phyloP scores from a whole-genome alignment of 83 land plant species.

The Larix sibirica region DNA sequence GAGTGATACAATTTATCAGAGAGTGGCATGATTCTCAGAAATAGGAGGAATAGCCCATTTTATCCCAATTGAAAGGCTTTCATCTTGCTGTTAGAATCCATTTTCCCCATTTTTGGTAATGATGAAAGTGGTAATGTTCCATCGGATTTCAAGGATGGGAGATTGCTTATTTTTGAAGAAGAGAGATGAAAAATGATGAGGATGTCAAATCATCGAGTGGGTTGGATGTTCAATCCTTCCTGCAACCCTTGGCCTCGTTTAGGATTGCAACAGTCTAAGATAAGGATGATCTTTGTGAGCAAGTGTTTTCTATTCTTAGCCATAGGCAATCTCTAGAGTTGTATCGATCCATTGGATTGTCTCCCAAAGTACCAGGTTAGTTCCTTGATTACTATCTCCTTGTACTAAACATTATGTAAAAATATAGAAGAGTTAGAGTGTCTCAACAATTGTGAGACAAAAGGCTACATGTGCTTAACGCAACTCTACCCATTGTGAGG shows the following conservation, averaged over 20 bases:
- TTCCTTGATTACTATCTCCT: neutral
- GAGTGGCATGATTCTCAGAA: too few species aligned
- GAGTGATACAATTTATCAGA: neutral
- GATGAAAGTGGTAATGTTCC: neutral
- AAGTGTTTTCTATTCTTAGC: neutral
- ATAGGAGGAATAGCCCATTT: too few species aligned
- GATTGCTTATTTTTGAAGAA: neutral
- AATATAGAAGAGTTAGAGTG: too few species aligned
- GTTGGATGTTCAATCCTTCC: neutral
- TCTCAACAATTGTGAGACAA: too few species aligned
- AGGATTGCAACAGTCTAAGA: neutral
- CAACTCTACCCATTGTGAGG: too few species aligned
- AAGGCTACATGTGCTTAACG: too few species aligned
- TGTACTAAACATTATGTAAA: too few species aligned
- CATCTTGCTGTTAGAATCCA: neutral
- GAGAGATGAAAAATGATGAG: neutral
- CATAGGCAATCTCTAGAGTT: neutral
- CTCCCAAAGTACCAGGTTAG: neutral
- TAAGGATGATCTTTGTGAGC: neutral
- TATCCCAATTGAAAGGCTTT: neutral
- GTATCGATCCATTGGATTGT: neutral
- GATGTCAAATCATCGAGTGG: neutral
- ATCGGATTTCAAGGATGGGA: neutral
- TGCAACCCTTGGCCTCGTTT: slow-evolving; percentile 8
- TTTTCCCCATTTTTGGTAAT: neutral